phyloP scores from a whole-genome alignment of 2,329 filamentous ascomycete genomes.

The Ceratocystis ficicola region DNA sequence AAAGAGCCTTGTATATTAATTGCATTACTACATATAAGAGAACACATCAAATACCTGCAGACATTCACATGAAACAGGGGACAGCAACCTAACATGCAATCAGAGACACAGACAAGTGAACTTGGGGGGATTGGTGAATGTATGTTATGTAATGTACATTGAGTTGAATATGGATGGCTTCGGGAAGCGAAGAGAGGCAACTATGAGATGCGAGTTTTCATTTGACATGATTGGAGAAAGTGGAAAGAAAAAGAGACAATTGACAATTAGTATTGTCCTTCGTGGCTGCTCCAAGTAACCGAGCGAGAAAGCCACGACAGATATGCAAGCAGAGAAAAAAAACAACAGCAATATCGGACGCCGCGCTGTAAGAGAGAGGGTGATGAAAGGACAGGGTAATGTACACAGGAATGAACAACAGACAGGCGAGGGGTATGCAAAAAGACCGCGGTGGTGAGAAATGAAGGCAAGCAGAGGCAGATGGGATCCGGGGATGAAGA shows the following conservation, averaged over 20 bases:
- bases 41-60: background rate
- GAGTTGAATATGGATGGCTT: background rate
- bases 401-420: background rate
- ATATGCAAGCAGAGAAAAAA: background rate
- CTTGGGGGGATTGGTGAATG: background rate
- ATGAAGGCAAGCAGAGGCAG: background rate
- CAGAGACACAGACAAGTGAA: background rate
- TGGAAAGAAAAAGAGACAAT: background rate
- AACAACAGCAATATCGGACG: slow-evolving; percentile 11
- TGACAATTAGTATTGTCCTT: slow-evolving; percentile 13
- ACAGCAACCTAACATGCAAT: background rate
- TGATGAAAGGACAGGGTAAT: slow-evolving; percentile 9
- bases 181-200: background rate
- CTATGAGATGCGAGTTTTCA: background rate
- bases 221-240: background rate
- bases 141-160: background rate
- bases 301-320: background rate
- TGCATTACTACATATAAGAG: background rate
- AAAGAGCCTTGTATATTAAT: slow-evolving; percentile 15
- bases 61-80: background rate
- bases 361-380: slow-evolving; percentile 14
- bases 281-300: background rate
- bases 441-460: slow-evolving; percentile 4
- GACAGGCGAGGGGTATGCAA: slow-evolving; percentile 14
- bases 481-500: background rate